Evolutionary conservation across 176 grass and related monocot species (phyloP), one percentile per base, ranked within the genome.

Genomic region (Cenchrus fungigraminus): DNA sequence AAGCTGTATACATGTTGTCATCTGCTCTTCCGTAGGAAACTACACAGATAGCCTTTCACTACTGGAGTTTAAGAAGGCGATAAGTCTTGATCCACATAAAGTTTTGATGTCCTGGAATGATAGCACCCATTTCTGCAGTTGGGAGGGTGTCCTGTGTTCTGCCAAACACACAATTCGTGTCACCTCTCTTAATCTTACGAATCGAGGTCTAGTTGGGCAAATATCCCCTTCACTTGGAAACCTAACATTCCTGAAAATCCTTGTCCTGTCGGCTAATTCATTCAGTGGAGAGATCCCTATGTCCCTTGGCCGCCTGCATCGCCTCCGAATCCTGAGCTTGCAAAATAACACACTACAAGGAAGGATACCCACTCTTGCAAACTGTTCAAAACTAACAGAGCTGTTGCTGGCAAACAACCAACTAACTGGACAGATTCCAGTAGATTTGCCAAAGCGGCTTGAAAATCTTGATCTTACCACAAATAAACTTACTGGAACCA

Each of bases 101-200:
- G 31, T 31, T 11, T 58, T 87, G 28, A 57, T 51, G 20, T 87
- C 86, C 2, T 87, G 79, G 86, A 87, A 87, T 46, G 51, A 58
- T 2, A 87, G 79, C 86, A 83, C 17, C 32, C 12, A 47, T 44
- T 76, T 74, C 59, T 87, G 69, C 44, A 82, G 20, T 25, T 87
- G 79, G 86, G 59, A 65, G 59, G 86, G 29, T 47, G 58, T 60
- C 31, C 1, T 46, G 2, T 78, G 76, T 2, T 56, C 57, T 9
- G 56, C 8, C 8, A 57, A 57, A 11, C 10, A 78, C 19, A 65
- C 56, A 3, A 3, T 16, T 1, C 46, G 74, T n/a, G 74, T 89
- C 29, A 32, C 29, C 42, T 60, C 52, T 25, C 37, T 89, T n/a
- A 10, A 79, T 0, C 81, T 85, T 37, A 22, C 17, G 7, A 73